These are phyloP conservation scores for Suillus plorans DNA, from an alignment of 768 basidiomycete genomes.

Conservation along the genomic window DNA sequence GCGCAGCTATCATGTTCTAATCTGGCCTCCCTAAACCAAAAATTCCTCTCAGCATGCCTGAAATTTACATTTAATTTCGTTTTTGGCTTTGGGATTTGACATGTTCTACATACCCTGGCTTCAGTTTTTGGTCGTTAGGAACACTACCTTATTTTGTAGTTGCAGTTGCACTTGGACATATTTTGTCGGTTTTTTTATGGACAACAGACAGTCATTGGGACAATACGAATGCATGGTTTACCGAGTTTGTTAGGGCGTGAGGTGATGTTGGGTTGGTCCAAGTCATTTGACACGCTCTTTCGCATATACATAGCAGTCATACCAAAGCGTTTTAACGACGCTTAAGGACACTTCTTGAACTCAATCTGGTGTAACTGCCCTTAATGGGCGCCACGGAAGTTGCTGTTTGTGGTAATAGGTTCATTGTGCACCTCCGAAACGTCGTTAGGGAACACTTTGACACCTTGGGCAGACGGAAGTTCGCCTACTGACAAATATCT, in stretches of 20 bases:
- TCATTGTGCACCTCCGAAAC: too few species aligned
- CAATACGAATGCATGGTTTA: conserved; percentile 16
- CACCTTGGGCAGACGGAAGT: background rate
- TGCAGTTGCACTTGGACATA: conserved; percentile 18
- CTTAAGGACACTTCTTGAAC: too few species aligned
- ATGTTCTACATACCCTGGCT: conserved; percentile 8
- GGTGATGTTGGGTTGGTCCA: background rate
- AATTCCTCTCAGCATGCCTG: background rate
- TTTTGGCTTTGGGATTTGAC: conserved; percentile 7
- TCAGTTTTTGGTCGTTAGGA: conserved; percentile 9
- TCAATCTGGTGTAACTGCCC: too few species aligned
- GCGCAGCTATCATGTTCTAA: conserved; percentile 49
- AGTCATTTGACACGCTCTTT: conserved; percentile 2
- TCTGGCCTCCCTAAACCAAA: conserved; percentile 9
- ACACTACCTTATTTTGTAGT: conserved; percentile 5
- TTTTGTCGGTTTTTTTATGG: background rate
- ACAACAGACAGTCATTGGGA: conserved; percentile 11
- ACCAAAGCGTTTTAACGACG: too few species aligned
- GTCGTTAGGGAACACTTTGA: background rate
- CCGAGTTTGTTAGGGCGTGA: background rate
- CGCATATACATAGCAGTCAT: background rate
- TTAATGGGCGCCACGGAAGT: background rate
- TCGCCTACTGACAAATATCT: background rate
- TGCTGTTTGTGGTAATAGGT: background rate
- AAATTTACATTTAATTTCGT: background rate